Conservation (phyloP, 2,329 filamentous ascomycete genomes). For the Cercospora zeae-maydis region DNA sequence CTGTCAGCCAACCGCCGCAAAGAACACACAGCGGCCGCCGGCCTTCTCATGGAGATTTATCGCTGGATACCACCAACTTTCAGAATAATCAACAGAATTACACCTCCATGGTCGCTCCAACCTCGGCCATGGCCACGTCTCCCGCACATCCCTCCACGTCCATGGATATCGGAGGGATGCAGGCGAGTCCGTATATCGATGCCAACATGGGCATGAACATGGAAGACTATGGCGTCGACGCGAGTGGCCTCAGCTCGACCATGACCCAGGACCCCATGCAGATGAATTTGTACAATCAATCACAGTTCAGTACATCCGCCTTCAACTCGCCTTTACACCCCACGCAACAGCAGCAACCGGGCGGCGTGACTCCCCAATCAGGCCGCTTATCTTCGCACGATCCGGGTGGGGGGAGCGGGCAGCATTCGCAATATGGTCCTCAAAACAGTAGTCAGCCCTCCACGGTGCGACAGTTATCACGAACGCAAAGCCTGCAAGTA, state of each 20-base stretch:
- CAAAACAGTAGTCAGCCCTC: slow-evolving; percentile 16
- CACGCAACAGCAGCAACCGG: slow-evolving; percentile 16
- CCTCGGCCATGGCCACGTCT: slow-evolving; percentile 43
- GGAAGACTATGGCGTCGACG: slow-evolving; percentile 38
- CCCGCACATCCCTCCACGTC: slow-evolving; percentile 39
- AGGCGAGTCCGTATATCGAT: slow-evolving; percentile 41
- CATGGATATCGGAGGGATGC: slow-evolving; percentile 43
- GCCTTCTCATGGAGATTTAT: slow-evolving; percentile 36
- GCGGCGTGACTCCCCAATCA: slow-evolving; percentile 30
- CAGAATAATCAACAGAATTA: slow-evolving; percentile 35
- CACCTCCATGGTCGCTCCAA: slow-evolving; percentile 37
- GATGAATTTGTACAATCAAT: slow-evolving; percentile 40
- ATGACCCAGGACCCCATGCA: slow-evolving; percentile 27
- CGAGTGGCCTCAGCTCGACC: slow-evolving; percentile 24
- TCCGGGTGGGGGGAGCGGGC: slow-evolving; percentile 23
- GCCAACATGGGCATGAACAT: slow-evolving; percentile 42
- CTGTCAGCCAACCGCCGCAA: slow-evolving; percentile 9
- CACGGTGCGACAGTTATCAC: slow-evolving; percentile 25
- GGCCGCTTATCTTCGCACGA: slow-evolving; percentile 32
- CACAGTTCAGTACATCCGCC: slow-evolving; percentile 40
- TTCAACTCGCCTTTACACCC: slow-evolving; percentile 41
- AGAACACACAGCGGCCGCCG: slow-evolving; percentile 20
- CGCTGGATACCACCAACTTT: slow-evolving; percentile 44
- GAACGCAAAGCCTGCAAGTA: slow-evolving; percentile 29
- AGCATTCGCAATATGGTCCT: slow-evolving; percentile 32